Percentiles rank a stretch among this genome's conserved stretches.
Conservation (phyloP, 768 basidiomycete species). For the Rhodocollybia butyracea region DNA sequence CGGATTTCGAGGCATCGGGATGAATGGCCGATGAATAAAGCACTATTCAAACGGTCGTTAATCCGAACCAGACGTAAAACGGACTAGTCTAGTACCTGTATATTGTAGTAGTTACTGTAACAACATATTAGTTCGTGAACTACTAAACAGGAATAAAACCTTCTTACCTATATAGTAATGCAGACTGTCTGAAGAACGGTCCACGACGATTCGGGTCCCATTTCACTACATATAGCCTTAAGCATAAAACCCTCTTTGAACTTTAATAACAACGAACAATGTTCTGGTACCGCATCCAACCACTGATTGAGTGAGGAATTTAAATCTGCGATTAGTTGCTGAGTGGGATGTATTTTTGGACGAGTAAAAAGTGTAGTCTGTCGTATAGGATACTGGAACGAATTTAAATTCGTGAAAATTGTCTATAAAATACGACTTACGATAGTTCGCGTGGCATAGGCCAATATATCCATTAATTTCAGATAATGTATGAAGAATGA, state of each 20-base stretch:
- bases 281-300: slow-evolving; percentile 45
- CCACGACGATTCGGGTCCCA: slow-evolving; percentile 11
- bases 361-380: slow-evolving; percentile 28
- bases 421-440: slow-evolving; percentile 28
- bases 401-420: not conserved
- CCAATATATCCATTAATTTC: slow-evolving; percentile 58
- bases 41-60: not conserved
- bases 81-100: too few species aligned
- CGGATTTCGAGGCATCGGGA: slow-evolving; percentile 8
- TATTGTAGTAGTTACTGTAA: slow-evolving; percentile 6
- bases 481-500: slow-evolving; percentile 55
- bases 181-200: slow-evolving; percentile 11
- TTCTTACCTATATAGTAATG: too few species aligned
- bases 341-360: slow-evolving; percentile 31
- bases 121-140: too few species aligned
- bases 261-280: slow-evolving; percentile 21
- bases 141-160: too few species aligned
- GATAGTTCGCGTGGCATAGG: slow-evolving; percentile 56
- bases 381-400: slow-evolving; percentile 41
- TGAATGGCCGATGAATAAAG: slow-evolving; percentile 11
- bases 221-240: slow-evolving; percentile 4
- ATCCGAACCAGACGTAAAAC: too few species aligned
- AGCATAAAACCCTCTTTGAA: not conserved
- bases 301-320: slow-evolving; percentile 50
- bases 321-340: slow-evolving; percentile 43